Percentiles rank a stretch among this genome's conserved stretches.
Evolutionary conservation across 768 basidiomycete species (phyloP).

Genomic region (Strobilomyces dryophilus): DNA sequence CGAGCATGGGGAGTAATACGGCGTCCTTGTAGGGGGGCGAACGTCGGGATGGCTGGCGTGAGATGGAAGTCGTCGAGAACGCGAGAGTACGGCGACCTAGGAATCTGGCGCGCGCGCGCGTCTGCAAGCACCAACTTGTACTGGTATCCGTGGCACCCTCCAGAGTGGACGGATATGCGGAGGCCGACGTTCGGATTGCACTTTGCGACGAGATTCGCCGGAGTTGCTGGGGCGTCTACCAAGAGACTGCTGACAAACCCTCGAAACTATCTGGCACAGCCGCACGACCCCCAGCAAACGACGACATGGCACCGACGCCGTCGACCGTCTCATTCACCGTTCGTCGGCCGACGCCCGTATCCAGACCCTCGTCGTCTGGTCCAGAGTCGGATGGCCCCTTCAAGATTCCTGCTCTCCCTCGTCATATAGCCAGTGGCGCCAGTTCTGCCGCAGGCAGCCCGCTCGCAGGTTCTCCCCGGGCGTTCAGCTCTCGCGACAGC

Average conservation of each 20-base stretch:
- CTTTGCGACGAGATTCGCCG: constrained; percentile 58
- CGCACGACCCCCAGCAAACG: background rate
- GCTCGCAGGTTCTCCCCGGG: constrained; percentile 48
- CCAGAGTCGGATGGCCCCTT: constrained; percentile 58
- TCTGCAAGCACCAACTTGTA: constrained; percentile 86
- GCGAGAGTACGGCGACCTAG: constrained; percentile 29
- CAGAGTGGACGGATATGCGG: constrained; percentile 83
- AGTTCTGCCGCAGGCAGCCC: constrained; percentile 52
- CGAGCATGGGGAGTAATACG: constrained; percentile 64
- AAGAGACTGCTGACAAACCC: too few relatives aligned
- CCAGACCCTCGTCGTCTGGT: constrained; percentile 59
- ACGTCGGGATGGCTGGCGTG: constrained; percentile 46
- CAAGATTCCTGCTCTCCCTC: constrained; percentile 59
- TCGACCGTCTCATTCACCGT: constrained; percentile 78
- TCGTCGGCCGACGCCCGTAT: constrained; percentile 69
- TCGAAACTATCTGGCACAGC: too few relatives aligned
- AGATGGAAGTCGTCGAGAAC: background rate
- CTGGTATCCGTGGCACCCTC: constrained; percentile 97
- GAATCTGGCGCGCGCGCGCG: constrained; percentile 35
- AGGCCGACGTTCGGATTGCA: constrained; percentile 63
- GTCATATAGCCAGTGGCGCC: constrained; percentile 40
- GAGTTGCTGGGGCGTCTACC: constrained; percentile 59
- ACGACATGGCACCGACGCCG: constrained; percentile 22
- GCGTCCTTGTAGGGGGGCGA: constrained; percentile 80
- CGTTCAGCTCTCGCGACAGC: constrained; percentile 22